Conservation (phyloP, 2,329 filamentous ascomycete genomes). For the Cladophialophora bantiana region DNA sequence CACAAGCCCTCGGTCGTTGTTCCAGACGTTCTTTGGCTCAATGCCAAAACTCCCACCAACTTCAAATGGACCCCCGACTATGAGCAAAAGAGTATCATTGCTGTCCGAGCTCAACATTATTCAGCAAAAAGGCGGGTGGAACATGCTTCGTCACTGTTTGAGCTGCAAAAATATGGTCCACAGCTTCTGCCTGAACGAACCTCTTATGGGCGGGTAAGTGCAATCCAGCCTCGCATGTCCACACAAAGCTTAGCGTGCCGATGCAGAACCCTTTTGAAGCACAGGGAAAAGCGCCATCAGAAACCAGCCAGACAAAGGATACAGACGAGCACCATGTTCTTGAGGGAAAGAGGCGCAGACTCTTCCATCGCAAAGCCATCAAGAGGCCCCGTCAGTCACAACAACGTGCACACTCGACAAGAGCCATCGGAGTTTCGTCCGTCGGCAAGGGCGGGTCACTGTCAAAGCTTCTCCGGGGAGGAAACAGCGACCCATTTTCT, state of each 20-base stretch:
- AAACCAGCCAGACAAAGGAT: neutral
- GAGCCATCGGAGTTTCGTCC: too few species aligned
- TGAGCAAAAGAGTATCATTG: neutral
- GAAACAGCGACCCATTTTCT: slow-evolving; percentile 6
- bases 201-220: neutral
- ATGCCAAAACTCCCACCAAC: neutral
- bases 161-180: neutral
- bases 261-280: neutral
- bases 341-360: neutral
- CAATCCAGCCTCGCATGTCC: neutral
- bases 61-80: neutral
- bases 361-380: neutral
- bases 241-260: neutral
- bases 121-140: neutral
- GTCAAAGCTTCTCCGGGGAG: neutral
- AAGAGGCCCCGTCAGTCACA: neutral
- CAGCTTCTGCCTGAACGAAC: neutral
- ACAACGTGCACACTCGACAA: neutral
- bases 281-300: neutral
- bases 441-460: neutral
- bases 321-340: neutral
- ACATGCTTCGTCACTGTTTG: neutral
- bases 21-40: slow-evolving; percentile 4
- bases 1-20: neutral
- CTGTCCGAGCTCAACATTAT: slow-evolving; percentile 4